phyloP scores from a whole-genome alignment of 2,329 filamentous ascomycete species.

The Alternaria novae-zelandiae region DNA sequence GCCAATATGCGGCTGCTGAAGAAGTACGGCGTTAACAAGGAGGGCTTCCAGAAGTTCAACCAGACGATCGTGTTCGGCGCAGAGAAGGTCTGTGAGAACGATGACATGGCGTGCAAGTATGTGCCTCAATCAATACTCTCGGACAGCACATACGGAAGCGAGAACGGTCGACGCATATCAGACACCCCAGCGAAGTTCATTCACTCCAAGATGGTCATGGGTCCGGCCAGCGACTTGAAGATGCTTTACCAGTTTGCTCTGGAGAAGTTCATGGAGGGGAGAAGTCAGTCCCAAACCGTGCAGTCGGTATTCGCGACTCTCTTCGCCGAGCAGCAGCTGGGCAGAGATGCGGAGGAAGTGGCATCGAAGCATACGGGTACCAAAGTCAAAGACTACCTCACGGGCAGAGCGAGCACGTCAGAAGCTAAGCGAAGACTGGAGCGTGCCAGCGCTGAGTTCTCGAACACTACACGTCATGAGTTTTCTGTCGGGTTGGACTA shows the following conservation, averaged over 20 bases:
- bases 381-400: slow-evolving; percentile 22
- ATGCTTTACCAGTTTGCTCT: slow-evolving; percentile 54
- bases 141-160: slow-evolving; percentile 55
- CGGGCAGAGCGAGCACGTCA: slow-evolving; percentile 46
- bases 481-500: slow-evolving; percentile 62
- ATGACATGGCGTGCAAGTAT: slow-evolving; percentile 59
- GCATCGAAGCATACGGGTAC: slow-evolving; percentile 9
- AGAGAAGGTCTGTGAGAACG: slow-evolving; percentile 59
- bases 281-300: slow-evolving; percentile 43
- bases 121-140: slow-evolving; percentile 60
- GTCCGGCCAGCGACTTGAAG: slow-evolving; percentile 57
- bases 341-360: slow-evolving; percentile 50
- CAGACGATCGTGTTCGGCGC: slow-evolving; percentile 64
- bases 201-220: slow-evolving; percentile 58
- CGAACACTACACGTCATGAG: slow-evolving; percentile 52
- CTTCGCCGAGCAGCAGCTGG: slow-evolving; percentile 61
- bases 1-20: slow-evolving; percentile 60
- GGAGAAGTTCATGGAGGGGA: slow-evolving; percentile 42
- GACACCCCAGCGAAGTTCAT: slow-evolving; percentile 52
- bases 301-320: slow-evolving; percentile 58
- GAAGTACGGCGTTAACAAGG: slow-evolving; percentile 53
- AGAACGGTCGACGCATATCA: slow-evolving; percentile 46
- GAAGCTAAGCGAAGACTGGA: slow-evolving; percentile 33
- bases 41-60: slow-evolving; percentile 44
- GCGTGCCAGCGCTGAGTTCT: slow-evolving; percentile 31